These are phyloP conservation scores for Rhodamnia rubescens DNA, from an alignment of 345 rosid genomes.

Conservation along the genomic window DNA sequence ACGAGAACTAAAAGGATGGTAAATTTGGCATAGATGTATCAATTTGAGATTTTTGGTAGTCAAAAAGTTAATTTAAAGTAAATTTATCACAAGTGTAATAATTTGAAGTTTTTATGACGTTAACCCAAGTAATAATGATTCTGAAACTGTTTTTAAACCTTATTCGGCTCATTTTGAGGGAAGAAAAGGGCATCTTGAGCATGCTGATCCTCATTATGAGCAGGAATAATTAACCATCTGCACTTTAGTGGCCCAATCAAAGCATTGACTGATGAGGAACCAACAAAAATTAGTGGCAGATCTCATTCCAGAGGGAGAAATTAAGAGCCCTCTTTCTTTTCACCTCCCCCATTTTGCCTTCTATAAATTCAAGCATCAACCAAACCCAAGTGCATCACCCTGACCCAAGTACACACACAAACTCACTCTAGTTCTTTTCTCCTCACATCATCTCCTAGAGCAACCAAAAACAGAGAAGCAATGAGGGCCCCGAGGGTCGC, in stretches of 20 bases:
- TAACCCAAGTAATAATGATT: neutral
- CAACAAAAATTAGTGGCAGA: neutral
- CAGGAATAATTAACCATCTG: neutral
- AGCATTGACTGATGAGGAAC: neutral
- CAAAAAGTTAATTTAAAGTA: too few species aligned
- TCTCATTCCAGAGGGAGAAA: neutral
- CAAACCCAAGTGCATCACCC: conserved; percentile 1
- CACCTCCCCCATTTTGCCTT: neutral
- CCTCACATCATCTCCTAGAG: neutral
- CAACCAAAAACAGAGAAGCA: neutral
- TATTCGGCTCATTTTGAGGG: neutral
- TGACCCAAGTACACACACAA: neutral
- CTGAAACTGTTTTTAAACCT: neutral
- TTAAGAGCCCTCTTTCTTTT: neutral
- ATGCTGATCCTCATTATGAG: neutral
- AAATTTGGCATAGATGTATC: too few species aligned
- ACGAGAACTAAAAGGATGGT: too few species aligned
- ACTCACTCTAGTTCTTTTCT: neutral
- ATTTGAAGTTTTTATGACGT: too few species aligned
- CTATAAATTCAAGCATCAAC: conserved; percentile 41
- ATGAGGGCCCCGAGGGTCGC: conserved; percentile 37
- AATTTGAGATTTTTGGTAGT: too few species aligned
- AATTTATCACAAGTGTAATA: too few species aligned
- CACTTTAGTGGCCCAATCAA: neutral
- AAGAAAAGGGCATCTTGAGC: neutral